Conservation (phyloP, 2,329 filamentous ascomycete genomes). For the Mycocentrospora acerina region DNA sequence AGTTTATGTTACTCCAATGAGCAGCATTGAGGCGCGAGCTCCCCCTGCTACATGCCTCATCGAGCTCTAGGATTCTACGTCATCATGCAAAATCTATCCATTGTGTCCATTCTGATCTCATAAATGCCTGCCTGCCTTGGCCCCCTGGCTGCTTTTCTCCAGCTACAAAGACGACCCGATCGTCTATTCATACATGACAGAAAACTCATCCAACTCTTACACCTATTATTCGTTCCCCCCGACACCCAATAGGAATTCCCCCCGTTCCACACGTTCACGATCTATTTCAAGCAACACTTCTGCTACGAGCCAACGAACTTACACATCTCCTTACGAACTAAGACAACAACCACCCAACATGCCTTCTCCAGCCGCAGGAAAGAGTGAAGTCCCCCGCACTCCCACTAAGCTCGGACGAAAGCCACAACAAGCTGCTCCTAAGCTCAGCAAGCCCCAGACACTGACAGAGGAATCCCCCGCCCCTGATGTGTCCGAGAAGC, state of each 20-base stretch:
- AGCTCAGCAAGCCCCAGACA: conserved; percentile 43
- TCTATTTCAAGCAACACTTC: conserved; percentile 44
- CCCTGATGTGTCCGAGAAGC: conserved; percentile 38
- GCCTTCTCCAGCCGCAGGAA: conserved; percentile 55
- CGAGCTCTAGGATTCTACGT: conserved; percentile 32
- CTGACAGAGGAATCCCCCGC: conserved; percentile 39
- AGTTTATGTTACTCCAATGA: conserved; percentile 33
- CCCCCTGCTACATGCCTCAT: conserved; percentile 28
- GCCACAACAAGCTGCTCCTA: conserved; percentile 43
- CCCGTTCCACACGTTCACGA: conserved; percentile 39
- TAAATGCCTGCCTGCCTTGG: conserved; percentile 31
- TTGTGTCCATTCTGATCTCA: conserved; percentile 23
- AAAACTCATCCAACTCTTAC: conserved; percentile 50
- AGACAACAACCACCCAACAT: conserved; percentile 39
- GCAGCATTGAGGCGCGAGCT: conserved; percentile 38
- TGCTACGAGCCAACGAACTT: conserved; percentile 32
- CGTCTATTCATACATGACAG: conserved; percentile 51
- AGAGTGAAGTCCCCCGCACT: conserved; percentile 51
- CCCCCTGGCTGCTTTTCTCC: conserved; percentile 14
- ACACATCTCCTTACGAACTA: conserved; percentile 32
- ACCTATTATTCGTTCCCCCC: conserved; percentile 55
- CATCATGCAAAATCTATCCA: conserved; percentile 28
- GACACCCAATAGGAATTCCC: conserved; percentile 48
- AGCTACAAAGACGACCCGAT: conserved; percentile 37
- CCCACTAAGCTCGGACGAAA: conserved; percentile 54